phyloP scores from a whole-genome alignment of 164 flowering plant species.

The Malania oleifera region DNA sequence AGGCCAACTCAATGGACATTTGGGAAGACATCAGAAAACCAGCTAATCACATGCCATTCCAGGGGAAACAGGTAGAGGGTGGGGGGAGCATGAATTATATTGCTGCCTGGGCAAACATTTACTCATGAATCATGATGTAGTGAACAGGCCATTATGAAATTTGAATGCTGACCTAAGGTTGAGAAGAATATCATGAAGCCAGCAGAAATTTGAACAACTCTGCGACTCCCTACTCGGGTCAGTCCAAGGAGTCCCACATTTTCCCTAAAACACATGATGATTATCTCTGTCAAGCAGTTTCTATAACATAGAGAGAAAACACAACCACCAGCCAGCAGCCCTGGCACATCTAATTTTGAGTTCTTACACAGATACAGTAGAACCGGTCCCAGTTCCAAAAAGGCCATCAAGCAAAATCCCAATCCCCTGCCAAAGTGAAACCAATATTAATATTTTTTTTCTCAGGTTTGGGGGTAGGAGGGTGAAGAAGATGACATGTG shows the following conservation, averaged over 20 bases:
- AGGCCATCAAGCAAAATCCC: slow-evolving; percentile 90
- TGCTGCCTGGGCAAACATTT: no score
- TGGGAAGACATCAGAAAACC: background rate
- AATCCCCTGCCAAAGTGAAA: slow-evolving; percentile 57
- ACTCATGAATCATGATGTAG: background rate
- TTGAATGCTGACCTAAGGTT: slow-evolving; percentile 51
- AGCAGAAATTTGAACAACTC: slow-evolving; percentile 96
- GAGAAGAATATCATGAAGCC: slow-evolving; percentile 98
- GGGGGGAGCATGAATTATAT: no score
- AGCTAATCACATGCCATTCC: no score
- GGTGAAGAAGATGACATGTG: no score
- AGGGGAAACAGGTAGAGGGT: background rate
- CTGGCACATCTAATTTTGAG: background rate
- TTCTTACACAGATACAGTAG: slow-evolving; percentile 92
- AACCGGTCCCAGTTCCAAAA: slow-evolving; percentile 85
- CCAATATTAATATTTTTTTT: no score
- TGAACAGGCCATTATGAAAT: background rate
- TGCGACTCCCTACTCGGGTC: slow-evolving; percentile 95
- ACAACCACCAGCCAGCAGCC: background rate
- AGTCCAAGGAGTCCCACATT: slow-evolving; percentile 97
- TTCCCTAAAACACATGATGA: slow-evolving; percentile 50
- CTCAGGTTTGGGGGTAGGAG: no score
- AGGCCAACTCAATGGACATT: background rate
- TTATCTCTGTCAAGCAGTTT: slow-evolving; percentile 10
- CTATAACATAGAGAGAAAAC: slow-evolving; percentile 1